These are phyloP conservation scores for Fusarium foetens DNA, from an alignment of 2,329 filamentous ascomycete species.

Conservation along the genomic window DNA sequence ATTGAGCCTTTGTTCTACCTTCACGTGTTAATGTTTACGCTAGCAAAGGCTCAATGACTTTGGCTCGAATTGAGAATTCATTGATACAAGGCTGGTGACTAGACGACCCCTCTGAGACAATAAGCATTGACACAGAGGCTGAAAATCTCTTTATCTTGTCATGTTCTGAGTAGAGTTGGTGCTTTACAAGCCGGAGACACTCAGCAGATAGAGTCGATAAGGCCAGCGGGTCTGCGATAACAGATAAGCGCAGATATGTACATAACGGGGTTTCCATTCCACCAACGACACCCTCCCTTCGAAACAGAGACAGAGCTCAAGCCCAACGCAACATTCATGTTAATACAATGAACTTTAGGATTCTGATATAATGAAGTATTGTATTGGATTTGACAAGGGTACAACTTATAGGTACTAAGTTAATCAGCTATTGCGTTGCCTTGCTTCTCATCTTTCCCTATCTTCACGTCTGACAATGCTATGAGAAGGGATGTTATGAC, in stretches of 20 bases:
- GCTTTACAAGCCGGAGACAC: rapidly evolving
- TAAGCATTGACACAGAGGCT: not conserved
- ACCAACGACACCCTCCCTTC: rapidly evolving
- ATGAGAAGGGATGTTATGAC: rapidly evolving
- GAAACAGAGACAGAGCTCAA: too few species aligned
- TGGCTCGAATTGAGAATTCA: not conserved
- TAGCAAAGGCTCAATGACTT: not conserved
- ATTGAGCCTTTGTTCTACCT: not conserved
- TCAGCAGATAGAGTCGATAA: not conserved
- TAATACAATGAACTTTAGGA: rapidly evolving
- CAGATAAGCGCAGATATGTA: not conserved
- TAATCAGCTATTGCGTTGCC: rapidly evolving
- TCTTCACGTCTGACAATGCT: rapidly evolving
- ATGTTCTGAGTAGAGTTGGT: not conserved
- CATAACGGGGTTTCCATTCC: not conserved
- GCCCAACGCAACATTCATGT: rapidly evolving
- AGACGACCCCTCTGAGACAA: rapidly evolving
- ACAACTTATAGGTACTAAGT: rapidly evolving
- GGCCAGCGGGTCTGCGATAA: not conserved
- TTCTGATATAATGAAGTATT: rapidly evolving
- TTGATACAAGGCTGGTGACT: not conserved
- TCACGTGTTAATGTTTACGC: too few species aligned
- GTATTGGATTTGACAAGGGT: rapidly evolving
- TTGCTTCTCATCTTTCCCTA: rapidly evolving
- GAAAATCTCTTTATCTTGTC: rapidly evolving